Evolutionary conservation across 495 filamentous ascomycete species (phyloP).

Genomic region (Hypoxylon trugodes): DNA sequence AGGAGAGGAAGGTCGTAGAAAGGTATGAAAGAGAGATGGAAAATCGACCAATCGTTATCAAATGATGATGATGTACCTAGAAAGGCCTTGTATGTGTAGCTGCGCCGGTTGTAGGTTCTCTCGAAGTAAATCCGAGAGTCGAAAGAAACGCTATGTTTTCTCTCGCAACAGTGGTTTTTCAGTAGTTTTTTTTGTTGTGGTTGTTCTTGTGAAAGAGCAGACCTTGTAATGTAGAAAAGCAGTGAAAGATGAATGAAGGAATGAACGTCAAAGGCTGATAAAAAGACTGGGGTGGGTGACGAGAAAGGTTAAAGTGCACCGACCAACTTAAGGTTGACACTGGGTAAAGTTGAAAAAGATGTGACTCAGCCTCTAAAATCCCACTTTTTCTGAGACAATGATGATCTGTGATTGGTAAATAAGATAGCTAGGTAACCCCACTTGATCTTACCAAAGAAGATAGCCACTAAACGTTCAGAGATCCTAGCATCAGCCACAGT

Average conservation of each 20-base stretch:
- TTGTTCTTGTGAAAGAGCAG: no score
- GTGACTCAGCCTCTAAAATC: no score
- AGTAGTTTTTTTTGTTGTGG: no score
- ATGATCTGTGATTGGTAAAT: no score
- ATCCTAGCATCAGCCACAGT: constrained; percentile 6
- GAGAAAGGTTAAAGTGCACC: background rate
- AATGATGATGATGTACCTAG: constrained; percentile 1
- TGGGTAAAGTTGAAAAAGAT: background rate
- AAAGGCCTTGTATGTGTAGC: constrained; percentile 17
- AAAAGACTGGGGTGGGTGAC: no score
- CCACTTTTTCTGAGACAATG: no score
- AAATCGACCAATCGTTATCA: constrained; percentile 19
- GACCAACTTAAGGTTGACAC: constrained; percentile 6
- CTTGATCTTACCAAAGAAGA: background rate
- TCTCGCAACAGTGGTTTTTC: no score
- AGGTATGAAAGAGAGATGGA: no score
- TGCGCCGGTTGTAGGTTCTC: constrained; percentile 7
- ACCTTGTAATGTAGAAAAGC: constrained; percentile 7
- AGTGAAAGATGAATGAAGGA: constrained; percentile 9
- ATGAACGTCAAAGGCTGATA: constrained; percentile 34
- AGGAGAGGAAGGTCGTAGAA: no score
- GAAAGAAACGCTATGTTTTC: background rate
- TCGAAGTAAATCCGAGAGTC: constrained; percentile 9
- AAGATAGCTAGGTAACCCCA: background rate
- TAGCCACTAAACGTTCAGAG: background rate